These are phyloP conservation scores for Colletotrichum spaethianum DNA, from an alignment of 2,329 filamentous ascomycete species.

Conservation along the genomic window DNA sequence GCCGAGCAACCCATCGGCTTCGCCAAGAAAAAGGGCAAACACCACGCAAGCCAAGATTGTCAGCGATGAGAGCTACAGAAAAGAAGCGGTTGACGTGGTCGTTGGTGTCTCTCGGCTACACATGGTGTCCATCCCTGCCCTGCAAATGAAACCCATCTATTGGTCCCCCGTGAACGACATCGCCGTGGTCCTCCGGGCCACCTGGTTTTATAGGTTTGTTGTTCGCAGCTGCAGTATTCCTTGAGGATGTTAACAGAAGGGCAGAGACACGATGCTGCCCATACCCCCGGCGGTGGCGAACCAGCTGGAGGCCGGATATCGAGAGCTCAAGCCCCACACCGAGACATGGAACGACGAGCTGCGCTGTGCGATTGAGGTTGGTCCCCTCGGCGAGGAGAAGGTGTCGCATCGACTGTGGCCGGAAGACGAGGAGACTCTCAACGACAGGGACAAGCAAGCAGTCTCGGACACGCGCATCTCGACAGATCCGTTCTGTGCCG, in stretches of 20 bases:
- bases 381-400: constrained; percentile 91
- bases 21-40: not conserved
- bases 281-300: constrained; percentile 90
- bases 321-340: constrained; percentile 88
- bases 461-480: constrained; percentile 54
- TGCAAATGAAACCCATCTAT: constrained; percentile 97
- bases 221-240: constrained; percentile 3
- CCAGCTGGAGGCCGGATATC: constrained; percentile 91
- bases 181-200: constrained; percentile 84
- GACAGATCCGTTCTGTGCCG: constrained; percentile 71
- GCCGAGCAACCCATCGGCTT: not conserved
- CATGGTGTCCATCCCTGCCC: constrained; percentile 83
- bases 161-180: constrained; percentile 96
- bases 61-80: constrained; percentile 23
- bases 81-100: constrained; percentile 71
- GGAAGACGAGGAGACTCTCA: constrained; percentile 58
- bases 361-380: constrained; percentile 90
- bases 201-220: constrained; percentile 90
- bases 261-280: constrained; percentile 87
- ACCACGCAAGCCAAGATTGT: constrained; percentile 2
- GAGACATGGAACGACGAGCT: constrained; percentile 95
- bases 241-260: constrained; percentile 14
- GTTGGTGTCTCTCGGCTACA: constrained; percentile 94
- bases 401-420: constrained; percentile 89
- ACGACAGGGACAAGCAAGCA: constrained; percentile 50